Conservation (phyloP, 1,284 basidiomycete species). For the Calocybe gambosa region DNA sequence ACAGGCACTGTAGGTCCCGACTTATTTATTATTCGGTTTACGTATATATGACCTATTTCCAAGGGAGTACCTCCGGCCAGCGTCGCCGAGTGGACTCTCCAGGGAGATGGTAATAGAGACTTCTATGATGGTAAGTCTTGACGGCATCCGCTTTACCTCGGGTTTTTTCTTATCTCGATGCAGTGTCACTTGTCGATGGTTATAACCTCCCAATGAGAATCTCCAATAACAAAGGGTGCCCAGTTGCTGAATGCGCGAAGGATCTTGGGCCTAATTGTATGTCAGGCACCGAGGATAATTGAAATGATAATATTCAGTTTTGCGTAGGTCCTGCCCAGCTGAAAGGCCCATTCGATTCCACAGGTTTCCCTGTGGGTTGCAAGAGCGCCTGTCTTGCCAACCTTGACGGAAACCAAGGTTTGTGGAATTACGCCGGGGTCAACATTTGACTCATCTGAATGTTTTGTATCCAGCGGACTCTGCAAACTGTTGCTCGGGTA, state of each 20-base stretch:
- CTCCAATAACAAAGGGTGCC: constrained; percentile 45
- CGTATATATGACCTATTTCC: not conserved
- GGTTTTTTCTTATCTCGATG: not conserved
- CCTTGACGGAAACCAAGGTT: constrained; percentile 40
- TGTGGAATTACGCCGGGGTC: not conserved
- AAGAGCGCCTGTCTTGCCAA: constrained; percentile 54
- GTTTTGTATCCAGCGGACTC: constrained; percentile 39
- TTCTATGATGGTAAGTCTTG: constrained; percentile 37
- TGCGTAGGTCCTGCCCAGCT: constrained; percentile 42
- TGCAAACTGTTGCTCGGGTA: constrained; percentile 52
- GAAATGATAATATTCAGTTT: not conserved
- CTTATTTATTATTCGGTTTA: not conserved
- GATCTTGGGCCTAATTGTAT: constrained; percentile 47
- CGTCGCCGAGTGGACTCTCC: constrained; percentile 52
- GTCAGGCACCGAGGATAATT: constrained; percentile 2
- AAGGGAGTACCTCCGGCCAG: constrained; percentile 53
- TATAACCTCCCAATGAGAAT: constrained; percentile 55
- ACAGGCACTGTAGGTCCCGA: constrained; percentile 41
- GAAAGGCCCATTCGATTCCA: constrained; percentile 47
- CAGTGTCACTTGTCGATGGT: constrained; percentile 40
- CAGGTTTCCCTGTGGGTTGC: constrained; percentile 55
- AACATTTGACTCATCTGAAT: too few species aligned
- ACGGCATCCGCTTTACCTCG: not conserved
- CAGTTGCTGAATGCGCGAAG: constrained; percentile 41
- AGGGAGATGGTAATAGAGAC: constrained; percentile 29